phyloP scores from a whole-genome alignment of 306 rosid species.

The Fragaria iinumae region DNA sequence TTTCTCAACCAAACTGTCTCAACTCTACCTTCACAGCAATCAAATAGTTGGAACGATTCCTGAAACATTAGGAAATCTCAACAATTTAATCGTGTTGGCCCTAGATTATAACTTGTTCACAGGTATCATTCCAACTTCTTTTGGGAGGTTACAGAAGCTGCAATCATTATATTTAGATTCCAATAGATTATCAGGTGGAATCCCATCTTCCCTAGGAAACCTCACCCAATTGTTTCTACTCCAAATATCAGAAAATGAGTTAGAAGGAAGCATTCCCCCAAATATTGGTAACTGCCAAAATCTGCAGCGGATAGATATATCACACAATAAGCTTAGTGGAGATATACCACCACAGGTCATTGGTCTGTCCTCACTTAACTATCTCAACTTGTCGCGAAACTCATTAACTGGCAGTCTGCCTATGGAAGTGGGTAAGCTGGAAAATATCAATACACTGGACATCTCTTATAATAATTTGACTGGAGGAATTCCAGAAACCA shows the following conservation, averaged over 20 bases:
- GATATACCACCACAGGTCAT: constrained; percentile 27
- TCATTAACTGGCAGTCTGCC: constrained; percentile 31
- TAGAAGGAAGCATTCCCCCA: constrained; percentile 37
- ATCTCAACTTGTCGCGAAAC: constrained; percentile 31
- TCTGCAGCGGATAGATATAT: not conserved
- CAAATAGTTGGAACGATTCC: constrained; percentile 27
- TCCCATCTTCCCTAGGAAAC: constrained; percentile 29
- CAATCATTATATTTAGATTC: not conserved
- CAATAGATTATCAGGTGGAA: constrained; percentile 31
- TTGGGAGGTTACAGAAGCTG: constrained; percentile 24
- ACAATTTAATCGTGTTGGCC: not conserved
- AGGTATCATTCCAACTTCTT: constrained; percentile 25
- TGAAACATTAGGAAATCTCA: constrained; percentile 20
- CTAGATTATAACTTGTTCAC: not conserved
- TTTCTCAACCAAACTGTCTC: constrained; percentile 21
- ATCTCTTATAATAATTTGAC: constrained; percentile 11
- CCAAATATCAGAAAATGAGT: not conserved
- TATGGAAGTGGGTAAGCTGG: constrained; percentile 4
- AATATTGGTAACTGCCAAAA: constrained; percentile 19
- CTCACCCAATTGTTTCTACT: constrained; percentile 24
- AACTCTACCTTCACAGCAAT: not conserved
- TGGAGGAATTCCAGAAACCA: no score
- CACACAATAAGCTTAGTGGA: constrained; percentile 26
- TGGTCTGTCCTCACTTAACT: not conserved
- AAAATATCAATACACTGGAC: constrained; percentile 12